Conservation (phyloP, 2,329 filamentous ascomycete species). For the Cytospora piceicola region DNA sequence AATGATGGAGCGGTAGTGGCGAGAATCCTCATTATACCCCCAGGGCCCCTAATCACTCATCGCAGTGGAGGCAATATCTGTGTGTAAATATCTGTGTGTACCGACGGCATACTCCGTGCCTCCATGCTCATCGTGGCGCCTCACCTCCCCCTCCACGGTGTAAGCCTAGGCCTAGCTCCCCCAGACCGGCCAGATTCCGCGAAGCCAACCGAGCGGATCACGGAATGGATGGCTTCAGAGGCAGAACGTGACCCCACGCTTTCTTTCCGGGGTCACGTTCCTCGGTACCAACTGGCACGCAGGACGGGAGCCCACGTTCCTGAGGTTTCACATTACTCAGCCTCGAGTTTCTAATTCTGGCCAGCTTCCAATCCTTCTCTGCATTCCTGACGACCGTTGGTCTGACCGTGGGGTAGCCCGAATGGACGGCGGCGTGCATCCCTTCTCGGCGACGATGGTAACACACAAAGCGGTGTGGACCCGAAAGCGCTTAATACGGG, state of each 20-base stretch:
- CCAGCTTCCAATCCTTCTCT: background rate
- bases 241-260: background rate
- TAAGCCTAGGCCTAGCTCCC: background rate
- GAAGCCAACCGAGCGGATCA: conserved; percentile 5
- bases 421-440: background rate
- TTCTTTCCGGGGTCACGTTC: conserved; percentile 9
- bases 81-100: background rate
- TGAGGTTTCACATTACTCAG: conserved; percentile 9
- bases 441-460: background rate
- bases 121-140: background rate
- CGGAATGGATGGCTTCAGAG: background rate
- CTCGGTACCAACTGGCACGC: background rate
- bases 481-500: background rate
- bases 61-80: background rate
- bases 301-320: conserved; percentile 10
- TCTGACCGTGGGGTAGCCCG: background rate
- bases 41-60: background rate
- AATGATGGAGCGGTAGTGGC: background rate
- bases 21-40: background rate
- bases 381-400: background rate
- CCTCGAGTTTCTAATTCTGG: background rate
- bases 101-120: background rate
- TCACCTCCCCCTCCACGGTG: background rate
- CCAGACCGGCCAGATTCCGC: conserved; percentile 3
- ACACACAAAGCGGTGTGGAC: conserved; percentile 5